Evolutionary conservation across 345 rosid species (phyloP), one percentile per base, ranked within the genome.

Genomic region (Eucalyptus sideroxylon): DNA sequence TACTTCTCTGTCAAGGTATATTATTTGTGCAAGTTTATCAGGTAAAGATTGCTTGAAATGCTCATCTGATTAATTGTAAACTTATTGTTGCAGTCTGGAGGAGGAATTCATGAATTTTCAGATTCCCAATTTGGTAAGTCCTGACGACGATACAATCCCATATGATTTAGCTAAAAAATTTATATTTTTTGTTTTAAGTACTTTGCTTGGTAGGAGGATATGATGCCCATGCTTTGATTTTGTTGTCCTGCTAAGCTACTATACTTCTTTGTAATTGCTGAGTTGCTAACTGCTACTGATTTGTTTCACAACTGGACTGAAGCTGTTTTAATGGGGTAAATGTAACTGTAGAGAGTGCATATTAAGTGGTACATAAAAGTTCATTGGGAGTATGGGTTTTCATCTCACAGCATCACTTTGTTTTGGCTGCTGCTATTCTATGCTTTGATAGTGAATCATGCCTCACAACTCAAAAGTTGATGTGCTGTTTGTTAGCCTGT

Each of bases 41-140:
- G 42, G 82, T 72, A 19, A 72, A 72, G 47, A 77, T 77, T 77
- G 85, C 85, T 51, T 87, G 65, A 34, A 55, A 87, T 87, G 69
- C 65, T 55, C 45, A 10, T 55, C 50, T 30, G n/a, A 55, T 69
- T 82, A 80, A 88, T 87, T 86, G 56, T 86, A 50, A 34, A 24
- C 59, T 91, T 87, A 72, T 91, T 91, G 88, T 91, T 92, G 93
- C 96, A 98, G 99, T 97, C 99, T 87, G 99, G 99, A 90, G 99
- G 99, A 92, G 99, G 99, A 93, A 98, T 98, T 94, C 99, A 97
- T 88, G 99, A 98, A 94, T 98, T 98, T 92, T 98, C 99, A 86
- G 99, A 98, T 95, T 98, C 99, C 86, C 99, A 98, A 94, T 98
- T 98, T 93, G 99, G 99, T 98, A 93, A 92, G 97, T 88, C 86